Base-by-base conservation (phyloP, 1,284 basidiomycete species). In the Pseudozyma pruni region DNA sequence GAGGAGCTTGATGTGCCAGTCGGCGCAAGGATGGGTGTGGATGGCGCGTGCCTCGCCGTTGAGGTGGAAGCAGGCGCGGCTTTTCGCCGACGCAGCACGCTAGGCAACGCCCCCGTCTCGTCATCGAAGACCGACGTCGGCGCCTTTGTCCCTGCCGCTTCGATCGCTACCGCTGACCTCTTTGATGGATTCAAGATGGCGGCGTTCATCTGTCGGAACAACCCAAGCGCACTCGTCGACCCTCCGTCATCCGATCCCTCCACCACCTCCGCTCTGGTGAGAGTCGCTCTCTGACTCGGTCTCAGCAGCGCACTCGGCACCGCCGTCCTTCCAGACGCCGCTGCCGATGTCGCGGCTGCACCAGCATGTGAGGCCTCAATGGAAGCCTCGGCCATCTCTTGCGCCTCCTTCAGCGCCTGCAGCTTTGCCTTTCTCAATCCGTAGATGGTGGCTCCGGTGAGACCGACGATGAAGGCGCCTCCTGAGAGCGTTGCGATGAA, bases 51-150 rank as follows among this genome's bases (percentile, higher is more conserved):
- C 5, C n/a, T 10, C 7, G 48, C 39, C 2, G 34, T 8, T 2
- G 22, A 19, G n/a, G 44, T 29, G n/a, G 32, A 16, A 14, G 44
- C 1, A 27, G 58, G 25, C 1, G 20, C 3, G 7, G 59, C 3
- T 25, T 32, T 42, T 14, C 50, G 54, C 35, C 29, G 58, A 9
- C 63, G 59, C 13, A 62, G 39, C 3, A 72, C 58, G 23, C 54
- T 58, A 4, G 54, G 57, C 4, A 67, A 29, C 3, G 58, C 49
- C 3, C 50, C 56, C 8, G 58, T 58, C 27, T 56, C 58, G 17
- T 67, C 59, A 27, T 72, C 69, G 19, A 72, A 72, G 8, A 72
- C 69, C 2, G 69, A 72, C 3, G 39, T 66, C n/a, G 69, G 69
- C 11, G 58, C 69, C 31, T 11, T 29, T 19, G 51, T 20, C 13